Base-by-base conservation (phyloP, 2,329 filamentous ascomycete genomes). In the Neonectria coccinea region DNA sequence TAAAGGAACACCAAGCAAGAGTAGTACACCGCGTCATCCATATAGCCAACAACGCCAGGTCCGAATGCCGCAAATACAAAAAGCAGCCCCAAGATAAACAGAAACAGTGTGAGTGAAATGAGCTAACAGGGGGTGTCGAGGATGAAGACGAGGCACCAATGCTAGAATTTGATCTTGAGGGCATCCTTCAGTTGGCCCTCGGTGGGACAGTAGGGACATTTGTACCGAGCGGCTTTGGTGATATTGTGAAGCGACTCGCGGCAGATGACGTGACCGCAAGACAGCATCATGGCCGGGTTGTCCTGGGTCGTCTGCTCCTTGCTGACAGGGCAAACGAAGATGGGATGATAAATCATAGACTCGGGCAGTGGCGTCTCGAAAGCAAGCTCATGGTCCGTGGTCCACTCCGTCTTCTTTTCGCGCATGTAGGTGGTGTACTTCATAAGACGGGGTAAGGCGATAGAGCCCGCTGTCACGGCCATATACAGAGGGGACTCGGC, bases 221-320 rank as follows among this genome's bases (percentile, higher is more conserved):
- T 99, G 84, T 97, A 97, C 64, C 91, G 84, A 45, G 83, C 86
- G 0, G 91, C 91, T 80, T 97, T 97, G 59, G 90, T 90, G 45
- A 98, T 84, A 74, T 89, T 90, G 65, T 91, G 88, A 55, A 99
- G 81, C 36, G 91, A 94, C 74, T 97, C 94, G 68, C 90, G 87
- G 18, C 94, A 94, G 64, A 99, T 90, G 56, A 97, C 95, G 80
- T 99, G 96, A 6, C 96, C 95, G 75, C 96, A 99, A 0, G 93
- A 92, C 75, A 99, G 89, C 88, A 97, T 96, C 92, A 98, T 97
- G 2, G 96, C 94, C 11, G 96, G 96, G 77, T 99, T 99, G 25
- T 86, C 82, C 74, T 97, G 94, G 0, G 95, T 99, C 0, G 92
- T 94, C 79, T 99, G 96, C 76, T 97, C 96, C 78, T 98, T 98